Evolutionary conservation across 192 early-diverging fungal species (phyloP), one percentile per base, ranked within the genome.

Genomic region (Rhizoclosmatium globosum): DNA sequence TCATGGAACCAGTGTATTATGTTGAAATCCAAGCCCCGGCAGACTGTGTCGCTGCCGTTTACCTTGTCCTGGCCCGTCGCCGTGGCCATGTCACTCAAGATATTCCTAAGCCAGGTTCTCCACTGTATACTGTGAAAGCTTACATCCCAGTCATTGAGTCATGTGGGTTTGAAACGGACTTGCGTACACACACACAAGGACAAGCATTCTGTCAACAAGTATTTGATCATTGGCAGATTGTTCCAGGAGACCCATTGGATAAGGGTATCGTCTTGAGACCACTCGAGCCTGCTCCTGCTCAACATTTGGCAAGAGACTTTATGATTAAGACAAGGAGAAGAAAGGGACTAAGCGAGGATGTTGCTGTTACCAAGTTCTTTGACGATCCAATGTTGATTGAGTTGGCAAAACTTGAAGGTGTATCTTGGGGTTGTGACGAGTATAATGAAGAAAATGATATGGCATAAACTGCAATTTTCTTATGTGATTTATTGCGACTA

Each of bases 141-240:
- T 91, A 94, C 71, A 92, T 99, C 61, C 98, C 98, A 41, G 94
- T 95, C 3, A 99, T 99, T 73, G 98, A 99, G 82, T 92, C 96
- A 15, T 91, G 87, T 84, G 98, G 98, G 41, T 98, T 98, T 77
- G 98, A 99, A 79, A 97, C 97, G 0, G 98, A 99, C 83, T 77
- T 99, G 76, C 86, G 98, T 45, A 95, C 96, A 38, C 95, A 96
- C 83, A 99, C 97, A 41, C 94, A 96, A 77, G 98, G 98, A 3
- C 94, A 97, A 85, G 98, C 96, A 4, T 99, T 99, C 83, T 95
- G 94, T 76, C 97, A 98, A 82, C 95, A 97, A 82, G 93, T 94
- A 83, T 99, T 99, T 91, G 97, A 99, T 73, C 96, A 98, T 72
- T 99, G 96, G 96, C 95, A 98, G 79, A 91, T 94, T 58, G 97